These are phyloP conservation scores for Saccharomycopsis vini DNA, from an alignment of 805 yeast species.

Conservation along the genomic window DNA sequence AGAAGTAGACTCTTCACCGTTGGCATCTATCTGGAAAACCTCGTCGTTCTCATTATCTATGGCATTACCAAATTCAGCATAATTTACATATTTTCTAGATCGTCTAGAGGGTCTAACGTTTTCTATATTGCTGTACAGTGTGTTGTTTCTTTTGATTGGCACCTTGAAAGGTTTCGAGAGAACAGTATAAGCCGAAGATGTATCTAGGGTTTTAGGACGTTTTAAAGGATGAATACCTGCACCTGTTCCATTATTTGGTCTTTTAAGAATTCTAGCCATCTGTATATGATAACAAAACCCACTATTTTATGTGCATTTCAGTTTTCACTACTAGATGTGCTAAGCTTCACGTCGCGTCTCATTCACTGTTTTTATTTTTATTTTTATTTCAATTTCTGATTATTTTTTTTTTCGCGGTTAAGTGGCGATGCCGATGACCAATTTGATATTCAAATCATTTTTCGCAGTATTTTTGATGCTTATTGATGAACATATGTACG, in stretches of 20 bases:
- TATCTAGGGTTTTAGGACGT: slow-evolving; percentile 12
- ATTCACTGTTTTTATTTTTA: no score
- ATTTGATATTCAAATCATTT: no score
- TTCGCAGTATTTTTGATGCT: no score
- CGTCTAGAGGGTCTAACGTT: slow-evolving; percentile 22
- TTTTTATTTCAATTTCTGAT: no score
- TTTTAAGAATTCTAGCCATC: not conserved
- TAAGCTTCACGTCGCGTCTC: no score
- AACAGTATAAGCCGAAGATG: slow-evolving; percentile 29
- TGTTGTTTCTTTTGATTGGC: slow-evolving; percentile 38
- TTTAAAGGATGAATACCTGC: slow-evolving; percentile 17
- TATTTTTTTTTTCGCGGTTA: no score
- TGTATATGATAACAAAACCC: no score
- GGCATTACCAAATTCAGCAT: slow-evolving; percentile 30
- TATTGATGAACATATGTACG: no score
- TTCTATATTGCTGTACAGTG: slow-evolving; percentile 18
- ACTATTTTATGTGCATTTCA: no score
- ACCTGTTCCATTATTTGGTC: slow-evolving; percentile 12
- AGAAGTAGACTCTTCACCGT: slow-evolving; percentile 23
- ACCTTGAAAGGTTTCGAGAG: slow-evolving; percentile 62
- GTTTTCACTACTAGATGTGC: no score
- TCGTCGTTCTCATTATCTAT: slow-evolving; percentile 31
- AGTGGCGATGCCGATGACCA: no score
- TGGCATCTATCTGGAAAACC: slow-evolving; percentile 27
- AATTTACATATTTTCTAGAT: slow-evolving; percentile 28